phyloP scores from a whole-genome alignment of 495 filamentous ascomycete species.

The Corynascus novoguineensis region DNA sequence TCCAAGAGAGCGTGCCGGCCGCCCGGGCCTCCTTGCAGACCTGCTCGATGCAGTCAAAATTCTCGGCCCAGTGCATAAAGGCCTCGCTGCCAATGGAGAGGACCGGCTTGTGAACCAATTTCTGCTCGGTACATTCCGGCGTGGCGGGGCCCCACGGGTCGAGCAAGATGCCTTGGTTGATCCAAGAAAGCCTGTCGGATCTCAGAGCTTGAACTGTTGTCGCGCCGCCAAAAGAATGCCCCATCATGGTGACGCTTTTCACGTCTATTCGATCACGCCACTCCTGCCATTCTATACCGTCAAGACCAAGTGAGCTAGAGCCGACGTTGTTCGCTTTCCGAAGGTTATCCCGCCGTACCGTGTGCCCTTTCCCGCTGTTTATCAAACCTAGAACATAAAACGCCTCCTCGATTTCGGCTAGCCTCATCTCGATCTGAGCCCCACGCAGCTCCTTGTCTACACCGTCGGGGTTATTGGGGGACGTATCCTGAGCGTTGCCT shows the following conservation, averaged over 20 bases:
- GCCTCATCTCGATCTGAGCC: conserved; percentile 55
- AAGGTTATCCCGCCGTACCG: conserved; percentile 43
- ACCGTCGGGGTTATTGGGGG: conserved; percentile 31
- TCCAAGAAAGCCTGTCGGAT: conserved; percentile 43
- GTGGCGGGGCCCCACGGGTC: conserved; percentile 52
- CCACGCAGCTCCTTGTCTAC: conserved; percentile 43
- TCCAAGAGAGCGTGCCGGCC: conserved; percentile 46
- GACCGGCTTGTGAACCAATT: conserved; percentile 45
- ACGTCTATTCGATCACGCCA: conserved; percentile 41
- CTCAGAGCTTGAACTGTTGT: conserved; percentile 57
- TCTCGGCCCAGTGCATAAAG: conserved; percentile 57
- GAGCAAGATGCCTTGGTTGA: conserved; percentile 54
- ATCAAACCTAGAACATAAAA: conserved; percentile 51
- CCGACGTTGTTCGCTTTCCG: conserved; percentile 47
- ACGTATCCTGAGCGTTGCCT: conserved; percentile 37
- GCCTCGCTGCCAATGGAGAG: conserved; percentile 57
- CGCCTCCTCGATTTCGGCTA: conserved; percentile 56
- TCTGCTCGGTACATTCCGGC: conserved; percentile 35
- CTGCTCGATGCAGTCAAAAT: conserved; percentile 46
- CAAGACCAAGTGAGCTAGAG: conserved; percentile 41
- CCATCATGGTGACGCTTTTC: conserved; percentile 53
- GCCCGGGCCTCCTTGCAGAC: conserved; percentile 48
- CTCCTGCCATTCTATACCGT: conserved; percentile 37
- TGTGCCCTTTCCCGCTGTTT: conserved; percentile 40
- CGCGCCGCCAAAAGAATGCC: conserved; percentile 62